A percentile compares a stretch with the other conserved stretches of the same genome.
These are phyloP conservation scores for Candida vartiovaarae DNA, from an alignment of 805 yeast species.

Conservation along the genomic window DNA sequence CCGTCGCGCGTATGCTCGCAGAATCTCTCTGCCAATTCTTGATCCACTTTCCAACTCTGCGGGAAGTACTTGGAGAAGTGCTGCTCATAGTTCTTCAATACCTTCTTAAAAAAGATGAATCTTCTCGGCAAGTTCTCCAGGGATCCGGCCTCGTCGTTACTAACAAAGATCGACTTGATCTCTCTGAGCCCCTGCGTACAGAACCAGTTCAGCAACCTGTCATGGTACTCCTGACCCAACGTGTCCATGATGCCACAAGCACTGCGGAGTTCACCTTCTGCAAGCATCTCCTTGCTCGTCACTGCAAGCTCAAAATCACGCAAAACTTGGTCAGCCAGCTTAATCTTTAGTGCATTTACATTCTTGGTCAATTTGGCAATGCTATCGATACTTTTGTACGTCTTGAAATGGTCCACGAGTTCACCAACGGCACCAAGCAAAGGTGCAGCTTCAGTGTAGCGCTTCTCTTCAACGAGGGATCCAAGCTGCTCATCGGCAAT, in stretches of 20 bases:
- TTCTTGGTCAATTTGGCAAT: conserved; percentile 58
- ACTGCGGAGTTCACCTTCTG: conserved; percentile 34
- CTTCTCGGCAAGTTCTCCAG: conserved; percentile 80
- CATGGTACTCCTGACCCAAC: conserved; percentile 48
- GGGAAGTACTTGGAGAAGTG: conserved; percentile 56
- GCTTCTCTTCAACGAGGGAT: conserved; percentile 36
- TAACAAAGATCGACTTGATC: conserved; percentile 64
- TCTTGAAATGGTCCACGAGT: conserved; percentile 63
- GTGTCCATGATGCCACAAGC: conserved; percentile 71
- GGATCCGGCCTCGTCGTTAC: conserved; percentile 90
- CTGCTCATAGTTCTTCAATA: conserved; percentile 51
- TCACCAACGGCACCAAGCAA: conserved; percentile 68
- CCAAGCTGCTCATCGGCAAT: conserved; percentile 63
- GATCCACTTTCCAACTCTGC: conserved; percentile 59
- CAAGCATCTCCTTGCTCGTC: conserved; percentile 23
- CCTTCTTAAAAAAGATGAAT: conserved; percentile 71
- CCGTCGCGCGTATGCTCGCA: conserved; percentile 67
- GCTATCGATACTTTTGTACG: conserved; percentile 78
- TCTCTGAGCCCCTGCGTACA: conserved; percentile 64
- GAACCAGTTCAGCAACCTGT: conserved; percentile 67
- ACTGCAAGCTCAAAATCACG: conserved; percentile 58
- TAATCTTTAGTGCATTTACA: conserved; percentile 51
- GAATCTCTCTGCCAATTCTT: conserved; percentile 53
- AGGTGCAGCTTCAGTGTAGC: conserved; percentile 48
- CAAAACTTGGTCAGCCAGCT: conserved; percentile 62